These are phyloP conservation scores for Multifurca ochricompacta DNA, from an alignment of 768 basidiomycete genomes.

Conservation along the genomic window DNA sequence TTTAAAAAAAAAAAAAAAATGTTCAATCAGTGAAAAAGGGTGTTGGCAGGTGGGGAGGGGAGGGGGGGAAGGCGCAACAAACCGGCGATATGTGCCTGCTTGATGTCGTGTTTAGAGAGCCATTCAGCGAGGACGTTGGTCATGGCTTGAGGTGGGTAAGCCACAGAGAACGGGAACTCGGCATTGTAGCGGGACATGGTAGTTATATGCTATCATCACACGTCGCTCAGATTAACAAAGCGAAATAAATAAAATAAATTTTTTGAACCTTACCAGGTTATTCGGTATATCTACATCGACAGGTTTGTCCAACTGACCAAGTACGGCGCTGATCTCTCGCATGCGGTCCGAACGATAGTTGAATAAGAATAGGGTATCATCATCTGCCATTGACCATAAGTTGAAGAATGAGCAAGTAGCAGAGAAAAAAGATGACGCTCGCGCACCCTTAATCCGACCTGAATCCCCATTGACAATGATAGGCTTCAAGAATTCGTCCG, in stretches of 20 bases:
- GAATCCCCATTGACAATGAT: slow-evolving; percentile 78
- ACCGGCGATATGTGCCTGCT: slow-evolving; percentile 87
- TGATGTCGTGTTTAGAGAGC: slow-evolving; percentile 68
- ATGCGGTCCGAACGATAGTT: slow-evolving; percentile 97
- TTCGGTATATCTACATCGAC: slow-evolving; percentile 77
- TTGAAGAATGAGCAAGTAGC: neutral
- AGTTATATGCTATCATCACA: slow-evolving; percentile 57
- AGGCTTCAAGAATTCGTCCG: slow-evolving; percentile 94
- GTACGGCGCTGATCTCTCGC: slow-evolving; percentile 79
- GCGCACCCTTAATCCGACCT: slow-evolving; percentile 71
- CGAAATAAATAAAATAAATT: neutral
- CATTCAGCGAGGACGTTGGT: slow-evolving; percentile 92
- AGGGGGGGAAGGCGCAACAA: slow-evolving; percentile 14
- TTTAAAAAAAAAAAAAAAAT: neutral
- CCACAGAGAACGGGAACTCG: slow-evolving; percentile 82
- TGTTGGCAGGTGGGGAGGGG: neutral
- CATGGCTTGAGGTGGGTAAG: slow-evolving; percentile 93
- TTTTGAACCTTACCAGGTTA: slow-evolving; percentile 50
- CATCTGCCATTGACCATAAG: slow-evolving; percentile 39
- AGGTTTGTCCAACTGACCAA: slow-evolving; percentile 77
- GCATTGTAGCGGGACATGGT: slow-evolving; percentile 93
- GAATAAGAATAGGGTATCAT: slow-evolving; percentile 91
- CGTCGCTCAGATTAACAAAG: neutral
- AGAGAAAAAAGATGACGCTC: no score
- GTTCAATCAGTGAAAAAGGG: no score